Evolutionary conservation across 805 yeast genomes (phyloP), one percentile per base, ranked within the genome.

Genomic region (Candida michaelii): DNA sequence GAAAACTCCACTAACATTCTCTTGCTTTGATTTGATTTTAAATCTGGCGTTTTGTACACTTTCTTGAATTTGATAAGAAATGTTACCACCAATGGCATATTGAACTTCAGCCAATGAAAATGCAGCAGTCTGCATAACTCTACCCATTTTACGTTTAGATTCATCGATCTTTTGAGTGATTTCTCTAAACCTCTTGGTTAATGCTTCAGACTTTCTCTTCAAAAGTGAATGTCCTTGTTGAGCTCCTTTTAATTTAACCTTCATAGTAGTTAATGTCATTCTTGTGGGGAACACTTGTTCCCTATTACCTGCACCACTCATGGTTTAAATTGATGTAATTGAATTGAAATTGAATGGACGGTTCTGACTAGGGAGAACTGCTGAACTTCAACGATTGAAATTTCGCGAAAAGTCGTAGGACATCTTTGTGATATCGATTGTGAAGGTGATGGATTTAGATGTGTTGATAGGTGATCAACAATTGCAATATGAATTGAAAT

Each of bases 101-200:
- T 93, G 84, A 36, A 91, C 98, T 64, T 91, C 99, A 2, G 98
- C 98, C 55, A 91, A 76, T 6, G 98, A 90, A 63, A 91, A 91
- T 1, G 98, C 95, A 1, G 99, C 99, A 0, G 95, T 86, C 63
- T 93, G 98, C 98, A 91, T 91, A 33, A 91, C 96, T 51, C 91
- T 77, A 39, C 98, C 99, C 98, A 93, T 91, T 72, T 91, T 93
- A 55, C 91, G 80, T 69, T 91, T 91, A 33, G 98, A 83, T 54
- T 89, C 96, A 62, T 93, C 97, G 60, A 91, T 91, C 64, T 96
- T 74, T 62, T 79, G 86, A 13, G 97, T 89, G 58, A 91, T 91
- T 54, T 91, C 99, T 66, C 99, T 83, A 71, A 91, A 91, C 57
- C 99, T 77, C 65, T 90, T 89, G 15, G 98, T 93, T 61, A 91